Evolutionary conservation across 2,329 filamentous ascomycete species (phyloP).

Genomic region (Fusarium nelsonii): DNA sequence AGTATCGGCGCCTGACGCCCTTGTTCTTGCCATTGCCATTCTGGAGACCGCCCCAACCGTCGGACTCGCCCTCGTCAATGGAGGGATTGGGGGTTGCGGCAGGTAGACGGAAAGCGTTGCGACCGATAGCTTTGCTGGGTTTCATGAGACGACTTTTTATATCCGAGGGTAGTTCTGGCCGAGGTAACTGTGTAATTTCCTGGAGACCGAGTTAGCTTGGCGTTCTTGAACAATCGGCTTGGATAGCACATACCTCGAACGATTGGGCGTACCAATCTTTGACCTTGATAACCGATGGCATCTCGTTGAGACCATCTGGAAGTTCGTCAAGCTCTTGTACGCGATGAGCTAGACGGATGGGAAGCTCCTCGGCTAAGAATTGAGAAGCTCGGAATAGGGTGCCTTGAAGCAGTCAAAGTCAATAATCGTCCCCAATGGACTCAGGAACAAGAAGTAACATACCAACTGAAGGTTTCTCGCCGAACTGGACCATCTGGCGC

Average conservation of each 20-base stretch:
- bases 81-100: constrained; percentile 93
- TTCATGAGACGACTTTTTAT: constrained; percentile 83
- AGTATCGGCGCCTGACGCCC: constrained; percentile 75
- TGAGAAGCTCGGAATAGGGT: constrained; percentile 97
- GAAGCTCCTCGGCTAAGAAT: constrained; percentile 97
- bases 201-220: constrained; percentile 52
- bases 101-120: constrained; percentile 75
- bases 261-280: constrained; percentile 99
- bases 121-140: constrained; percentile 68
- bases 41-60: constrained; percentile 64
- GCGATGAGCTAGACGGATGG: constrained; percentile 94
- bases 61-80: constrained; percentile 85
- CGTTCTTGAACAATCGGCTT: not conserved
- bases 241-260: constrained; percentile 78
- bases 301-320: constrained; percentile 95
- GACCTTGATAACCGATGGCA: constrained; percentile 95
- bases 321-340: constrained; percentile 93
- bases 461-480: constrained; percentile 92
- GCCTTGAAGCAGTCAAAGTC: constrained; percentile 63
- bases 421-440: constrained; percentile 73
- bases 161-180: constrained; percentile 80
- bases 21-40: constrained; percentile 61
- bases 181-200: constrained; percentile 91
- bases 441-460: constrained; percentile 79
- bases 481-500: constrained; percentile 99